Conservation (phyloP, 179 eudicot species). For the Beta corolliflora region DNA sequence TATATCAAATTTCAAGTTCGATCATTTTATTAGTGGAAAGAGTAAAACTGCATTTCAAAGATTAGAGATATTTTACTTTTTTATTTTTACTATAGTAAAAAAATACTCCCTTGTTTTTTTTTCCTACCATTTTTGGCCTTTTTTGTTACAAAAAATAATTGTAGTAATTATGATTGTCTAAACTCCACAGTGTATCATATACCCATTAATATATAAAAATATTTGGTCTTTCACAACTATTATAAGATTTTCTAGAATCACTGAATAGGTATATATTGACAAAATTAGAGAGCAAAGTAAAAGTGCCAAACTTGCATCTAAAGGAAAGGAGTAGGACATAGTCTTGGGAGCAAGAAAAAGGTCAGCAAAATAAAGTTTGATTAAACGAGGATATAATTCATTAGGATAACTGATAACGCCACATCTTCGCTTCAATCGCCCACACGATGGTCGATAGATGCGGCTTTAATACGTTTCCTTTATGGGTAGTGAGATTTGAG, state of each 20-base stretch:
- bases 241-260: not conserved
- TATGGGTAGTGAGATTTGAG: not conserved
- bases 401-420: not conserved
- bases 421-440: not conserved
- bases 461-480: slow-evolving; percentile 32
- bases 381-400: not conserved
- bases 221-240: not conserved
- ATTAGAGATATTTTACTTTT: no score
- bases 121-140: no score
- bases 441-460: slow-evolving; percentile 18
- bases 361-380: not conserved
- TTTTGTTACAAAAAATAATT: no score
- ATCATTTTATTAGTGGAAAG: no score
- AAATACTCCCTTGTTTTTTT: no score
- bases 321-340: not conserved
- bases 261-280: not conserved
- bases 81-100: no score
- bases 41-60: no score
- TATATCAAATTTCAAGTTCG: no score
- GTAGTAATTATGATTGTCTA: no score
- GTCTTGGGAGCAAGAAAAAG: not conserved
- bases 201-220: no score
- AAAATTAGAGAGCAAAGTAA: slow-evolving; percentile 11
- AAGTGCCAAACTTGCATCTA: slow-evolving; percentile 13
- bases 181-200: no score